Evolutionary conservation across 768 basidiomycete species (phyloP), one percentile per base, ranked within the genome.

Genomic region (Leccinum longicurvipes): DNA sequence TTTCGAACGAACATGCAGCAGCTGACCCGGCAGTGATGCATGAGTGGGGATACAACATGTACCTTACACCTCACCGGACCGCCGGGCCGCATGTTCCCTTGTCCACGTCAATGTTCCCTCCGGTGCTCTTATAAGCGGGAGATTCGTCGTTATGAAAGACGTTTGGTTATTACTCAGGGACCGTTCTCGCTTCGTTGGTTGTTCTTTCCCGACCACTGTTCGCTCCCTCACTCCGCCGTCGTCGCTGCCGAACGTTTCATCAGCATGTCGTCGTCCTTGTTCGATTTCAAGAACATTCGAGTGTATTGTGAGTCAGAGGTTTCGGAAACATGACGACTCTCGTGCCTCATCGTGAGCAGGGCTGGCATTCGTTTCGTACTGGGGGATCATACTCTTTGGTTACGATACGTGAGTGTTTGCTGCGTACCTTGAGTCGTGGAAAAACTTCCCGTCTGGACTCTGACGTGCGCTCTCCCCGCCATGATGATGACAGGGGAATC

Each of bases 341-440:
- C 11, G 39, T 39, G 10, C 39, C 39, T 39, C 10, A 36, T n/a
- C 34, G 10, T 39, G 6, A 34, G 8, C 59, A 89, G 87, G 85
- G 80, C 71, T 89, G 62, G 87, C 87, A 1, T 85, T 89, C 65
- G 73, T 86, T 56, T 84, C 78, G 0, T 90, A 89, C 69, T 87
- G 85, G 84, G 89, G 89, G 1, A 89, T 89, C 57, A 73, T 91
- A n/a, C 75, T 91, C 17, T 92, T 92, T 65, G 90, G 90, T 63
- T 91, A 90, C 63, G 88, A 89, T 67, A 84, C 85, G 82, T 85
- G 64, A 55, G 81, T 77, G 21, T 36, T 42, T 6, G 2, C 36
- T 39, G 39, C 39, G 39, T 19, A n/a, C 6, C 29, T 19, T 9
- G 11, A 4, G 3, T 15, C n/a, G 3, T 29, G 15, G 14, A 8